A percentile compares a stretch with the other conserved stretches of the same genome.
phyloP scores from a whole-genome alignment of 495 filamentous ascomycete genomes.

The Achaetomiella virescens region DNA sequence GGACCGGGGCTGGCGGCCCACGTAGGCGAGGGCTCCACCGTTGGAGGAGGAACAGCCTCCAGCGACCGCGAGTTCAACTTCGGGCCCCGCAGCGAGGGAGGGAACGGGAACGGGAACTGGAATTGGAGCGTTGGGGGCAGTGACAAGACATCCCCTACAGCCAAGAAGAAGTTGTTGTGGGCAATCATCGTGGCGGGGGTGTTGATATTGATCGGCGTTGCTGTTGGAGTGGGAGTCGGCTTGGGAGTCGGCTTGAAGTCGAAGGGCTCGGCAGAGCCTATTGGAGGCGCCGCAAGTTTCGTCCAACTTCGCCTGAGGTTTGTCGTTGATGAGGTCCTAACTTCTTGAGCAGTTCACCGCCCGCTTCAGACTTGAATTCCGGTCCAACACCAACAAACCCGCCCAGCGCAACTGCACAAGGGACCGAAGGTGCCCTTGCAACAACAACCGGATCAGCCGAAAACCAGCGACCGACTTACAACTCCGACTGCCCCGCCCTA shows the following conservation, averaged over 20 bases:
- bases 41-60: neutral
- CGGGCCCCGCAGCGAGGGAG: neutral
- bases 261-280: constrained; percentile 1
- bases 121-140: constrained; percentile 11
- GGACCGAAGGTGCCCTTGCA: neutral
- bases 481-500: constrained; percentile 35
- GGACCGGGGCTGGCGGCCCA: neutral
- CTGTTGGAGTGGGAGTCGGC: constrained; percentile 37
- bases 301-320: neutral
- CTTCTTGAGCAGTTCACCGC: constrained; percentile 1
- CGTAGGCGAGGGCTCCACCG: neutral
- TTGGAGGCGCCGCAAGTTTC: constrained; percentile 19
- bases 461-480: constrained; percentile 15
- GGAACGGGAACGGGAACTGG: neutral
- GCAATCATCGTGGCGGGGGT: constrained; percentile 18
- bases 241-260: constrained; percentile 31
- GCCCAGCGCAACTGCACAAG: constrained; percentile 1
- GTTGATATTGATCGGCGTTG: constrained; percentile 28
- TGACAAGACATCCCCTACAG: constrained; percentile 5
- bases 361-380: neutral
- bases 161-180: constrained; percentile 29
- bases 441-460: constrained; percentile 10
- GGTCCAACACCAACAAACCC: constrained; percentile 4
- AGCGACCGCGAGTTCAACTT: constrained; percentile 8
- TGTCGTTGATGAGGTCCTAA: neutral